Evolutionary conservation across 805 yeast species (phyloP).

Genomic region (Ogataea haglerorum): DNA sequence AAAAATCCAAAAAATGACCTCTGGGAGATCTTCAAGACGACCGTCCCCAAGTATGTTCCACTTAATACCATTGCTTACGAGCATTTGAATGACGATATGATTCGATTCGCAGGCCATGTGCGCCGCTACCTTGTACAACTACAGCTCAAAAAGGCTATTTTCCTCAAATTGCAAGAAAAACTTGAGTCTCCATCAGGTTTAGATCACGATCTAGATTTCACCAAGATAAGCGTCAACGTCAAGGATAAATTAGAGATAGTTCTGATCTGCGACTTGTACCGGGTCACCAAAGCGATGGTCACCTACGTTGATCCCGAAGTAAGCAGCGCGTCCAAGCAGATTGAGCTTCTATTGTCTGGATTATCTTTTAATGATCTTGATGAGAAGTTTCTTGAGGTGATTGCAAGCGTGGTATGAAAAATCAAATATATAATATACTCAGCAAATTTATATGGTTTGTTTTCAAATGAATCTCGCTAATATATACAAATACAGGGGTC

Average conservation of each 20-base stretch:
- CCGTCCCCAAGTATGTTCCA: conserved; percentile 33
- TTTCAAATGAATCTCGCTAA: background rate
- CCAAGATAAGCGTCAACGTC: conserved; percentile 25
- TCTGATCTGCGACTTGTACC: conserved; percentile 22
- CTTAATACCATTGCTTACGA: conserved; percentile 21
- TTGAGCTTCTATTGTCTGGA: conserved; percentile 23
- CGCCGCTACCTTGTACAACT: conserved; percentile 25
- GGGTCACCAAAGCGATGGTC: conserved; percentile 18
- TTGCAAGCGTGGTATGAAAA: background rate
- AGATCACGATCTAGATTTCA: conserved; percentile 27
- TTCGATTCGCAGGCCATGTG: conserved; percentile 25
- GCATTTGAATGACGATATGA: conserved; percentile 26
- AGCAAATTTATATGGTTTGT: background rate
- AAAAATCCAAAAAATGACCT: conserved; percentile 23
- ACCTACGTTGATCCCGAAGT: conserved; percentile 7
- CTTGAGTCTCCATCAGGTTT: conserved; percentile 16
- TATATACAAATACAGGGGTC: background rate
- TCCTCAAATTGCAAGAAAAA: conserved; percentile 13
- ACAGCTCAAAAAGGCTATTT: conserved; percentile 20
- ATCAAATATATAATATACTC: conserved; percentile 2
- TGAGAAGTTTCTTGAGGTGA: conserved; percentile 12
- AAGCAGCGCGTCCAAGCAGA: background rate
- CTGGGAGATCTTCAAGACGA: conserved; percentile 35
- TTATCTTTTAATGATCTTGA: conserved; percentile 14
- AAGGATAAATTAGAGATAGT: conserved; percentile 20